Evolutionary conservation across 2,329 filamentous ascomycete genomes (phyloP).

Genomic region (Pyricularia grisea): DNA sequence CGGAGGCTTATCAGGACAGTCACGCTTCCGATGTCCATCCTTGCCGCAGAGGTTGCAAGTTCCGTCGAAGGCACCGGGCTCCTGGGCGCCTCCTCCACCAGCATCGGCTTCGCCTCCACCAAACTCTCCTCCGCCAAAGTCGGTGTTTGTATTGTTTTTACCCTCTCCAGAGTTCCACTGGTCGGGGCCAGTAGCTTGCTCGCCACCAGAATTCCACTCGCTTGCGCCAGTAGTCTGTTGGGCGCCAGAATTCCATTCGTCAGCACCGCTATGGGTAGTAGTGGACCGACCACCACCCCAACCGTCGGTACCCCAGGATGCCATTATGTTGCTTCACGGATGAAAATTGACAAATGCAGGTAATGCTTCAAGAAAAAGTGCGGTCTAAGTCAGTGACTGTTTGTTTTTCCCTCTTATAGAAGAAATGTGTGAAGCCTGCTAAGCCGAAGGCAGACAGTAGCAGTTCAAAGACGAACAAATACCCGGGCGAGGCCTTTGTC

Average conservation of each 20-base stretch:
- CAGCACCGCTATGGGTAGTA: neutral
- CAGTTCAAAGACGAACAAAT: too few species aligned
- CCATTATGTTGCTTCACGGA: neutral
- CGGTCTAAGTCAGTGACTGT: neutral
- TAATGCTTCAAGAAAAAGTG: neutral
- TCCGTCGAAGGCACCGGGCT: constrained; percentile 20
- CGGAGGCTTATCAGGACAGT: constrained; percentile 32
- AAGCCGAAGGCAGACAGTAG: neutral
- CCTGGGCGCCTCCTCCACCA: constrained; percentile 47
- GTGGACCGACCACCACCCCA: neutral
- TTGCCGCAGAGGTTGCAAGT: constrained; percentile 31
- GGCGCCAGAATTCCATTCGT: neutral
- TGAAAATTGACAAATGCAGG: neutral
- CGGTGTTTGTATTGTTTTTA: constrained; percentile 6
- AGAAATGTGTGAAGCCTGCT: neutral
- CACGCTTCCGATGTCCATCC: constrained; percentile 41
- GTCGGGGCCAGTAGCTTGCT: neutral
- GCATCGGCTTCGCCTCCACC: constrained; percentile 50
- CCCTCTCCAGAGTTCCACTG: constrained; percentile 5
- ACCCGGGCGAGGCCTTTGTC: neutral
- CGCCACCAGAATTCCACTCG: neutral
- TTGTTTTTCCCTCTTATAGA: neutral
- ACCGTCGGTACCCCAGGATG: neutral
- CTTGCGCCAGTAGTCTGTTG: neutral
- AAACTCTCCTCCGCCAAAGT: constrained; percentile 14